Conservation (phyloP, 2,329 filamentous ascomycete genomes). For the Aspergillus niger region DNA sequence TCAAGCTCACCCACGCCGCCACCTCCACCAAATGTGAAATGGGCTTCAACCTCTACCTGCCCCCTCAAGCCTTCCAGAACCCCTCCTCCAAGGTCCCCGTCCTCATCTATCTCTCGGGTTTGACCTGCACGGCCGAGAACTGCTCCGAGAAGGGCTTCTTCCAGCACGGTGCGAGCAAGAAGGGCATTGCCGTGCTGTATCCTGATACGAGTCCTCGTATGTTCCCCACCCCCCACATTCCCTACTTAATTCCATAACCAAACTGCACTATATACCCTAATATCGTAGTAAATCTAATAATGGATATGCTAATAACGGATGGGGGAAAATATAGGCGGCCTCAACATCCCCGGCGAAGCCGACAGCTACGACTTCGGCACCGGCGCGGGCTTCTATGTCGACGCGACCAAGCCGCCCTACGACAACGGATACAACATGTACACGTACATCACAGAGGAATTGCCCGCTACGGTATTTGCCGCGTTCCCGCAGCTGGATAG, state of each 20-base stretch:
- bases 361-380: slow-evolving; percentile 89
- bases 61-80: slow-evolving; percentile 63
- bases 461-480: slow-evolving; percentile 74
- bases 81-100: slow-evolving; percentile 70
- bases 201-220: slow-evolving; percentile 90
- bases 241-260: too few relatives aligned
- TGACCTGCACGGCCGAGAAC: slow-evolving; percentile 91
- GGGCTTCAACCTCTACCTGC: slow-evolving; percentile 90
- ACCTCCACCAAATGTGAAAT: slow-evolving; percentile 80
- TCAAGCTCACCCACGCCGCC: slow-evolving; percentile 89
- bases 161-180: slow-evolving; percentile 75
- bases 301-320: neutral
- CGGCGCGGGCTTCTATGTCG: slow-evolving; percentile 91
- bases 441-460: slow-evolving; percentile 83
- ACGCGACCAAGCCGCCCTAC: slow-evolving; percentile 77
- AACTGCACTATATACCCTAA: too few relatives aligned
- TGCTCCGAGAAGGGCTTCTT: slow-evolving; percentile 83
- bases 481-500: slow-evolving; percentile 73
- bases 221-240: slow-evolving; percentile 30
- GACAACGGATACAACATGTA: slow-evolving; percentile 87
- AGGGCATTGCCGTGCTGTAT: slow-evolving; percentile 88
- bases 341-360: slow-evolving; percentile 79
- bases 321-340: slow-evolving; percentile 58
- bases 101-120: slow-evolving; percentile 87
- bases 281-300: too few relatives aligned